Percentiles rank a stretch among this genome's conserved stretches.
Evolutionary conservation across 192 early-diverging fungal genomes (phyloP).

Genomic region (Piromyces finnis): DNA sequence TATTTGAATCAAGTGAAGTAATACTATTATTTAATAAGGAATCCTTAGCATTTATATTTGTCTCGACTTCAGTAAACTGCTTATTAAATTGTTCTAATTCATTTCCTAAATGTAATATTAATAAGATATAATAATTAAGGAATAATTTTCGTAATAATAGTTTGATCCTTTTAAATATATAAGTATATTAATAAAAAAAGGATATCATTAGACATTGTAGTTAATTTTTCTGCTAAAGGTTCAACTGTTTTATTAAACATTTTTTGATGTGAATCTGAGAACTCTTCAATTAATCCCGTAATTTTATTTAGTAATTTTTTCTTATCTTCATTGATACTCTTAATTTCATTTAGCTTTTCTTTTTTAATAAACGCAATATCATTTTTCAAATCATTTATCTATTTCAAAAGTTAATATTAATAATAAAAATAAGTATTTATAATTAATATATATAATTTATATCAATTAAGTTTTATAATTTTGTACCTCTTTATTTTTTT

Average conservation of each 20-base stretch:
- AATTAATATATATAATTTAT: no score
- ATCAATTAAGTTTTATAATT: no score
- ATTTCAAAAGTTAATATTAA: neutral
- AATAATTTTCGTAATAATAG: no score
- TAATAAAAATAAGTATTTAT: no score
- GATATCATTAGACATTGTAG: neutral
- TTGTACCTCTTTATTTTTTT: neutral
- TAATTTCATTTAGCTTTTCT: neutral
- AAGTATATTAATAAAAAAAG: neutral
- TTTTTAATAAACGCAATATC: neutral
- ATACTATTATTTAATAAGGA: neutral
- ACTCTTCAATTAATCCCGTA: neutral
- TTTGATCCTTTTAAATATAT: no score
- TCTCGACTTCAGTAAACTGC: neutral
- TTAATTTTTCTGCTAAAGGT: neutral
- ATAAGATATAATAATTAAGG: neutral
- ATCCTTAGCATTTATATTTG: neutral
- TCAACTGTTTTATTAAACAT: neutral
- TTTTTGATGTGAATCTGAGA: neutral
- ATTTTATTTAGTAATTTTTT: neutral
- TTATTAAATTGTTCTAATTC: neutral
- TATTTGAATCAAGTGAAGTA: neutral
- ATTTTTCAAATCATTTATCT: neutral
- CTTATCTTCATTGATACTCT: neutral
- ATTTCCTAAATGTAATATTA: neutral